Percentiles rank a stretch among this genome's conserved stretches.
phyloP scores from a whole-genome alignment of 2,329 filamentous ascomycete genomes.

The Nemania sp. region DNA sequence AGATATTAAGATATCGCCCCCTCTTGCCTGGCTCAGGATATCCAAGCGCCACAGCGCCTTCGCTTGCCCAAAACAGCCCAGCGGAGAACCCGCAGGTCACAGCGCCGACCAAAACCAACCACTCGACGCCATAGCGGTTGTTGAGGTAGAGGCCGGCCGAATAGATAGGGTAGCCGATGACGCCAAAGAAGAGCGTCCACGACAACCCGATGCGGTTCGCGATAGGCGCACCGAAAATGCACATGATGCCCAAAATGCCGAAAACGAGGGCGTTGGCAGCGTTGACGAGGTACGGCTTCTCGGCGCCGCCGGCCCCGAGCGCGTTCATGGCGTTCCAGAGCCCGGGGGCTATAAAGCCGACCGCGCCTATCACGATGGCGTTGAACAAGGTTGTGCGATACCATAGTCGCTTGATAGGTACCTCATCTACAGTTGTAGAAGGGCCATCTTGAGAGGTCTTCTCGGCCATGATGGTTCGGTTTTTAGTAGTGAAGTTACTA shows the following conservation, averaged over 20 bases:
- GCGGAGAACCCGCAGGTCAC: constrained; percentile 77
- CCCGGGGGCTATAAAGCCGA: constrained; percentile 63
- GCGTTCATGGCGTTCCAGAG: constrained; percentile 69
- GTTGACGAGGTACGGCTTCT: constrained; percentile 61
- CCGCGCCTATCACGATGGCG: constrained; percentile 63
- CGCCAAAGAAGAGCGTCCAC: constrained; percentile 52
- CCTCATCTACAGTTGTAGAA: constrained; percentile 1
- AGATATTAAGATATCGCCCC: constrained; percentile 74
- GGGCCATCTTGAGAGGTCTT: constrained; percentile 11
- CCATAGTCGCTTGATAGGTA: constrained; percentile 52
- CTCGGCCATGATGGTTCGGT: constrained; percentile 29
- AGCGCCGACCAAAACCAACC: constrained; percentile 76
- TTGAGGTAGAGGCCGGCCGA: constrained; percentile 55
- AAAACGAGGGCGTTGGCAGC: constrained; percentile 55
- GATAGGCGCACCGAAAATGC: constrained; percentile 51
- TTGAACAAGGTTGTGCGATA: constrained; percentile 66
- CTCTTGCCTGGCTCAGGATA: constrained; percentile 78
- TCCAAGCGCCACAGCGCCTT: constrained; percentile 77
- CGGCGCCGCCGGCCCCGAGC: constrained; percentile 64
- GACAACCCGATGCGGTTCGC: constrained; percentile 52
- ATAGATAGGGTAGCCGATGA: constrained; percentile 53
- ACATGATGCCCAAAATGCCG: constrained; percentile 52
- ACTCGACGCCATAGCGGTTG: constrained; percentile 64
- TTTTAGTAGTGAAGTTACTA: too few relatives aligned
- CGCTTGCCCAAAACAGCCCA: constrained; percentile 81